Evolutionary conservation across 176 grass and related monocot genomes (phyloP).

Genomic region (Avena atlantica): DNA sequence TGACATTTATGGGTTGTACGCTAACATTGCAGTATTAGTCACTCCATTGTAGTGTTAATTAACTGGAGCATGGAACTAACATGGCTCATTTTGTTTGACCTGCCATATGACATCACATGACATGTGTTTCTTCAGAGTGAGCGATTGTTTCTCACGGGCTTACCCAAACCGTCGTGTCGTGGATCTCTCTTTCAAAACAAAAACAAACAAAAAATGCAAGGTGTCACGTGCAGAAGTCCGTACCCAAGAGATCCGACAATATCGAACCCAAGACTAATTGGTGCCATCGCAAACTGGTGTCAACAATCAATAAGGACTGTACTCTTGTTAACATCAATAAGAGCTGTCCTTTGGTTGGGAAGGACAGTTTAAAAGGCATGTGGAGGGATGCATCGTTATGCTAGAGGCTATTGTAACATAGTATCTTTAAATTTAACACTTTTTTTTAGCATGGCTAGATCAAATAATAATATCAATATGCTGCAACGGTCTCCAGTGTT

Average conservation of each 20-base stretch:
- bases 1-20: background rate
- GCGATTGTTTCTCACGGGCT: background rate
- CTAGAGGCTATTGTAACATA: too few relatives aligned
- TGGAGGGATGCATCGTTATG: too few relatives aligned
- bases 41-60: background rate
- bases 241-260: background rate
- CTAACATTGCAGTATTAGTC: background rate
- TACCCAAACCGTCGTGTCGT: background rate
- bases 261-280: background rate
- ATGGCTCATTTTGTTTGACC: background rate
- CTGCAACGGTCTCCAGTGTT: too few relatives aligned
- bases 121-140: constrained; percentile 13
- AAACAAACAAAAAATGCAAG: background rate
- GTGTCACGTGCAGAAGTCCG: background rate
- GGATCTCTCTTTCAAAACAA: background rate
- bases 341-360: too few relatives aligned
- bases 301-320: background rate
- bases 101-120: background rate
- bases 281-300: background rate
- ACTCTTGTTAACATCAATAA: background rate
- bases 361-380: too few relatives aligned
- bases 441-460: too few relatives aligned
- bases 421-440: too few relatives aligned
- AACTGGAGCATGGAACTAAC: background rate
- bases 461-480: too few relatives aligned